Percentiles rank a stretch among this genome's conserved stretches.
These are phyloP conservation scores for Yarrowia yakushimensis DNA, from an alignment of 805 yeast genomes.

Conservation along the genomic window DNA sequence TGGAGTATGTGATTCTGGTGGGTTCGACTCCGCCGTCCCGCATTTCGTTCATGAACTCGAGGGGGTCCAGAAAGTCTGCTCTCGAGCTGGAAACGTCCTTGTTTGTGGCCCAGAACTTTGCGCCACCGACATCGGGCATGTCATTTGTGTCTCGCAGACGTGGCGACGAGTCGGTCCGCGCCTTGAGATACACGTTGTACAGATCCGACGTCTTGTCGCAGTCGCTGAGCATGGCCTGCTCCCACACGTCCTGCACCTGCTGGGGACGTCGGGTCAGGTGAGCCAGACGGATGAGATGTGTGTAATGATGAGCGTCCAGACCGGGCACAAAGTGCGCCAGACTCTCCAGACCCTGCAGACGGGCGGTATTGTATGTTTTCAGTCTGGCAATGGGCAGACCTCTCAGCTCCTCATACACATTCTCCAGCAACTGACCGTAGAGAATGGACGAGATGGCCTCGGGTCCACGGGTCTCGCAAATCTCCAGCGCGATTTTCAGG, in stretches of 20 bases:
- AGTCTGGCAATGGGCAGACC: not conserved
- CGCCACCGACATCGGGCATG: not conserved
- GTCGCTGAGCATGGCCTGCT: conserved; percentile 14
- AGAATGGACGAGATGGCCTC: not conserved
- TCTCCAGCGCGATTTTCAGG: not conserved
- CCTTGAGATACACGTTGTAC: conserved; percentile 39
- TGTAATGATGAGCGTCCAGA: not conserved
- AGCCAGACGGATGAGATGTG: not conserved
- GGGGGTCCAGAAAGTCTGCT: conserved; percentile 15
- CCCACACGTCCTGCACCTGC: conserved; percentile 1
- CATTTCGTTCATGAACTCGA: conserved; percentile 34
- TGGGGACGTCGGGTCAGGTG: not conserved
- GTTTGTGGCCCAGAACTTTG: conserved; percentile 3
- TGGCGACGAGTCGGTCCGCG: conserved; percentile 34
- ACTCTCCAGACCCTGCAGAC: not conserved
- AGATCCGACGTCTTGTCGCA: conserved; percentile 32
- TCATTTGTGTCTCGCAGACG: conserved; percentile 32
- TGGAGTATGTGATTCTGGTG: conserved; percentile 37
- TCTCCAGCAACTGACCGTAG: not conserved
- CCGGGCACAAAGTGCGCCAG: not conserved
- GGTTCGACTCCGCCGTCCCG: conserved; percentile 34
- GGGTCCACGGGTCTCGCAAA: not conserved
- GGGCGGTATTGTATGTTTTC: not conserved
- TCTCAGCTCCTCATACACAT: not conserved
- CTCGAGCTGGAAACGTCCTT: not conserved